These are phyloP conservation scores for Phytophthora pisi DNA, from an alignment of 352 stramenopile genomes.

Conservation along the genomic window DNA sequence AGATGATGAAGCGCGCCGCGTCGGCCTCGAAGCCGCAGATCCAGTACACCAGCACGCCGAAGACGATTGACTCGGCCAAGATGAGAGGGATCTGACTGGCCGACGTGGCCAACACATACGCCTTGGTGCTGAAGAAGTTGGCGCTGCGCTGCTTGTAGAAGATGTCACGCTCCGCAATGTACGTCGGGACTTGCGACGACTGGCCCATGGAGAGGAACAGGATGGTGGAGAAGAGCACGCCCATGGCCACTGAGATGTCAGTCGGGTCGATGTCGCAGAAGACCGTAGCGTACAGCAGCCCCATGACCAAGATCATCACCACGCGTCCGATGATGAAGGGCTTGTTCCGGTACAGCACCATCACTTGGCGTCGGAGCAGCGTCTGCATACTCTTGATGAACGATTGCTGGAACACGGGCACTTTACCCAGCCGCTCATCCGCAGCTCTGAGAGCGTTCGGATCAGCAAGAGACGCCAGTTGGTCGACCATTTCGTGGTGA, in stretches of 20 bases:
- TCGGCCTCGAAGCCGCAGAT: conserved; percentile 65
- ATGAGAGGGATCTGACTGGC: conserved; percentile 42
- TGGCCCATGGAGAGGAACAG: conserved; percentile 77
- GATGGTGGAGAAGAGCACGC: conserved; percentile 68
- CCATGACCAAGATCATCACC: conserved; percentile 55
- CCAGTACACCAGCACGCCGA: conserved; percentile 85
- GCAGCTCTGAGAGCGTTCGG: conserved; percentile 11
- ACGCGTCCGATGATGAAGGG: conserved; percentile 32
- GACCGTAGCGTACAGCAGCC: conserved; percentile 44
- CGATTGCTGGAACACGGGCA: conserved; percentile 34
- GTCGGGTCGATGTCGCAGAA: conserved; percentile 46
- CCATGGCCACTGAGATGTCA: conserved; percentile 49
- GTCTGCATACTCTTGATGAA: conserved; percentile 35
- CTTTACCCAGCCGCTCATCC: conserved; percentile 2
- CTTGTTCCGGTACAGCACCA: conserved; percentile 50
- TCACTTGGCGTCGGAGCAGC: conserved; percentile 52
- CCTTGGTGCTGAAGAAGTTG: conserved; percentile 58
- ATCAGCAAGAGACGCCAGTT: conserved; percentile 25
- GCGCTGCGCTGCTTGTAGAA: no score
- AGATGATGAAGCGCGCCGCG: conserved; percentile 39
- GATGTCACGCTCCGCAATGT: conserved; percentile 41
- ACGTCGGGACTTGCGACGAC: conserved; percentile 66
- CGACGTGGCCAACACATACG: conserved; percentile 64
- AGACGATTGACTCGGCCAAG: conserved; percentile 69
- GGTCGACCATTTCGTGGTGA: conserved; percentile 30